Percentiles rank a stretch among this genome's conserved stretches.
Conservation (phyloP, 495 filamentous ascomycete genomes). For the Aspergillus olivimuriae region DNA sequence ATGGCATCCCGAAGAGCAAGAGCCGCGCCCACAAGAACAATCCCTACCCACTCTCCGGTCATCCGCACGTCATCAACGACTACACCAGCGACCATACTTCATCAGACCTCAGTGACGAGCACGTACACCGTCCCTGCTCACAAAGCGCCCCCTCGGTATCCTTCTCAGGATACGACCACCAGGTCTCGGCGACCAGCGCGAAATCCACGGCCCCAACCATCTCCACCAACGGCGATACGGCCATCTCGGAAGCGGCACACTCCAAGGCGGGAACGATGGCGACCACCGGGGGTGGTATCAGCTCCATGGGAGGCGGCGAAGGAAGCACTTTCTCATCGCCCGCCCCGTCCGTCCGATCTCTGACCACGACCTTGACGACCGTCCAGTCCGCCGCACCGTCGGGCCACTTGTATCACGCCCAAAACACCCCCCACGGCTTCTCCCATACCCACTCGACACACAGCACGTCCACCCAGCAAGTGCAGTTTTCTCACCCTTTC, state of each 20-base stretch:
- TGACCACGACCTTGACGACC: slow-evolving; percentile 93
- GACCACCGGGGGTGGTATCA: slow-evolving; percentile 52
- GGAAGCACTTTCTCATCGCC: slow-evolving; percentile 91
- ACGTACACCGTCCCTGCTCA: slow-evolving; percentile 27
- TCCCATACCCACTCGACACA: slow-evolving; percentile 39
- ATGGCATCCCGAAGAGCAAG: slow-evolving; percentile 43
- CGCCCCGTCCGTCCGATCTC: slow-evolving; percentile 80
- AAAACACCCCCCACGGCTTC: slow-evolving; percentile 34
- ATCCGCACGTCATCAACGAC: slow-evolving; percentile 25
- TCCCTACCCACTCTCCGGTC: slow-evolving; percentile 69
- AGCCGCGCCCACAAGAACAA: slow-evolving; percentile 66
- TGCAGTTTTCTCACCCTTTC: slow-evolving; percentile 88
- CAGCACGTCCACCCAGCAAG: slow-evolving; percentile 43
- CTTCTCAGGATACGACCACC: slow-evolving; percentile 52
- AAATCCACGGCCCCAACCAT: slow-evolving; percentile 72
- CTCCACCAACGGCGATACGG: slow-evolving; percentile 71
- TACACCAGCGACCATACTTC: slow-evolving; percentile 44
- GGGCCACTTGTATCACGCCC: slow-evolving; percentile 44
- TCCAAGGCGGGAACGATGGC: slow-evolving; percentile 77
- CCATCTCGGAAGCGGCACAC: slow-evolving; percentile 65
- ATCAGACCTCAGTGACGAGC: slow-evolving; percentile 27
- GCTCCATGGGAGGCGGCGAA: slow-evolving; percentile 62
- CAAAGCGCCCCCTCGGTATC: slow-evolving; percentile 49
- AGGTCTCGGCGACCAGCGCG: slow-evolving; percentile 52
- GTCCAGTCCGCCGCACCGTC: slow-evolving; percentile 83